phyloP scores from a whole-genome alignment of 192 early-diverging fungal species.

The Coemansia reversa region DNA sequence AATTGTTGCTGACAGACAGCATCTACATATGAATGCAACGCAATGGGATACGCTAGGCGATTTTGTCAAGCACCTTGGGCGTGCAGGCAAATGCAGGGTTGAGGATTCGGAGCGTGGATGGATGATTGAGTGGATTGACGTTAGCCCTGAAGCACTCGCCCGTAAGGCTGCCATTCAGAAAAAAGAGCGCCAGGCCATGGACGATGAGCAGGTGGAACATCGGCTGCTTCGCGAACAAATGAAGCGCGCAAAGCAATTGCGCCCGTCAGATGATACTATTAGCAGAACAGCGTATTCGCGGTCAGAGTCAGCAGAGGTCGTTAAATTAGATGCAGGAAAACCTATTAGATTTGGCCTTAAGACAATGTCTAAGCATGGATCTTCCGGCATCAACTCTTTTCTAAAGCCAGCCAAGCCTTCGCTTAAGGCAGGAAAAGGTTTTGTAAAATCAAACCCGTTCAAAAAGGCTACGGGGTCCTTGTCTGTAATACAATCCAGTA shows the following conservation, averaged over 20 bases:
- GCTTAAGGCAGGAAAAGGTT: not conserved
- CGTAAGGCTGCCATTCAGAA: conserved; percentile 71
- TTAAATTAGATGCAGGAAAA: conserved; percentile 14
- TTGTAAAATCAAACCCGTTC: conserved; percentile 36
- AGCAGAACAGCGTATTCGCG: not conserved
- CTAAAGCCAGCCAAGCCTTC: conserved; percentile 8
- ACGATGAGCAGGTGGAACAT: conserved; percentile 84
- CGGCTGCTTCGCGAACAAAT: conserved; percentile 80
- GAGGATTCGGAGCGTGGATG: conserved; percentile 91
- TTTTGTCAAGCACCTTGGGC: conserved; percentile 84
- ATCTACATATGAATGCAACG: conserved; percentile 97
- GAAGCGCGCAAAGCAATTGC: conserved; percentile 63
- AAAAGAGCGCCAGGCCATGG: conserved; percentile 77
- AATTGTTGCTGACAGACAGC: conserved; percentile 85
- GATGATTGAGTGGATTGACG: conserved; percentile 90
- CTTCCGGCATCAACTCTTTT: conserved; percentile 1
- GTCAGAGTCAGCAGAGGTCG: conserved; percentile 24
- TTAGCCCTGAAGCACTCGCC: conserved; percentile 80
- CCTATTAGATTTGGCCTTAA: conserved; percentile 36
- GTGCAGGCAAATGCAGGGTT: conserved; percentile 76
- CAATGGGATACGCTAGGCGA: conserved; percentile 87
- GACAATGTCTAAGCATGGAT: not conserved
- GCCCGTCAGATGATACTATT: not conserved
- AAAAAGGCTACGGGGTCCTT: conserved; percentile 15
- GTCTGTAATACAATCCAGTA: conserved; percentile 3